These are phyloP conservation scores for Tylopilus sp. DNA, from an alignment of 1,284 basidiomycete genomes.

Conservation along the genomic window DNA sequence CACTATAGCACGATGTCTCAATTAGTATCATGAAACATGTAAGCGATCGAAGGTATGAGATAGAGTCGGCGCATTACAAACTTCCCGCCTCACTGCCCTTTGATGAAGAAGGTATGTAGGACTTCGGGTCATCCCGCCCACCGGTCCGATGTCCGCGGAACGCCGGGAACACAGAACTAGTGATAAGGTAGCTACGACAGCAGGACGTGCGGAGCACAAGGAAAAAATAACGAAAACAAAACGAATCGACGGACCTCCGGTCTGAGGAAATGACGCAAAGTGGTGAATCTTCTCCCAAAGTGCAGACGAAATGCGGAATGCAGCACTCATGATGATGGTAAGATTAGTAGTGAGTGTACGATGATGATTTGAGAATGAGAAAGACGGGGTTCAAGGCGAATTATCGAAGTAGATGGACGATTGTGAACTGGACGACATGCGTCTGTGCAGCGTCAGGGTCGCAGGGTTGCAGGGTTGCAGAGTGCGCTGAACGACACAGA, in stretches of 20 bases:
- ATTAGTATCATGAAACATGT: conserved; percentile 7
- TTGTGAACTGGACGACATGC: conserved; percentile 18
- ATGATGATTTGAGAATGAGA: conserved; percentile 1
- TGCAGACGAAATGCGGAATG: conserved; percentile 69
- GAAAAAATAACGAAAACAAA: conserved; percentile 53
- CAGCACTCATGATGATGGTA: conserved; percentile 23
- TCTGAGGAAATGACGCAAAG: conserved; percentile 92
- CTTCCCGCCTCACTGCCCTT: not conserved
- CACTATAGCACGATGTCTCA: conserved; percentile 8
- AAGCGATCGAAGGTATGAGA: not conserved
- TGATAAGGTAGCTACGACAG: not conserved
- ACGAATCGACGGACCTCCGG: conserved; percentile 74
- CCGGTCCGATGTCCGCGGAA: conserved; percentile 3
- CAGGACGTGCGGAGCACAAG: not conserved
- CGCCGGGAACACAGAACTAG: not conserved
- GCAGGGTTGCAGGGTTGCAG: conserved; percentile 24
- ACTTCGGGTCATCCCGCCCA: not conserved
- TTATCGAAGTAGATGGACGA: conserved; percentile 18
- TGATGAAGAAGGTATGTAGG: not conserved
- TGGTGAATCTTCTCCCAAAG: conserved; percentile 93
- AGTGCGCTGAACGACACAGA: not conserved
- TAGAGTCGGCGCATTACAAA: not conserved
- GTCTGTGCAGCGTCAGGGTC: conserved; percentile 14
- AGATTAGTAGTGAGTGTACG: not conserved
- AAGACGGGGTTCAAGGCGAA: not conserved